Percentiles rank a stretch among this genome's conserved stretches.
These are phyloP conservation scores for Trichosporon sp. DNA, from an alignment of 1,284 basidiomycete species.

Conservation along the genomic window DNA sequence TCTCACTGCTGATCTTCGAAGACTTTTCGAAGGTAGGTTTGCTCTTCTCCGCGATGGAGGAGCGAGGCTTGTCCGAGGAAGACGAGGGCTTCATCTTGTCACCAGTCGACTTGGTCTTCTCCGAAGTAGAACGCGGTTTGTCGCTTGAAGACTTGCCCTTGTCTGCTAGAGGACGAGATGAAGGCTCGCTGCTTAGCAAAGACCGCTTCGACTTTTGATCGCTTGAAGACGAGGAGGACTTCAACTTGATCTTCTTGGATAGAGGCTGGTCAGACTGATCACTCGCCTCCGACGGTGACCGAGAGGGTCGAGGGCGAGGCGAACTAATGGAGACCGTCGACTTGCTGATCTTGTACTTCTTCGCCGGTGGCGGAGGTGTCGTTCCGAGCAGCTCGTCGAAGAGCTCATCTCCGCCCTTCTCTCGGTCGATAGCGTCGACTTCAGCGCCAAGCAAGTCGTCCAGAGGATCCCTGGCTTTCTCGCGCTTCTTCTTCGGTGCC, in stretches of 20 bases:
- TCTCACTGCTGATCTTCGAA: neutral
- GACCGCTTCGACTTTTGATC: conserved; percentile 15
- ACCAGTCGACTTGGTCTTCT: neutral
- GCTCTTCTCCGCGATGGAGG: neutral
- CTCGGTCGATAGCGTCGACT: conserved; percentile 50
- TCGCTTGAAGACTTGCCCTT: neutral
- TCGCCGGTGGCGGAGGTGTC: conserved; percentile 33
- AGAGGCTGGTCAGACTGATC: conserved; percentile 8
- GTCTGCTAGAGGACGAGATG: neutral
- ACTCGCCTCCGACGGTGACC: neutral
- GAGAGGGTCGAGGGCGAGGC: neutral
- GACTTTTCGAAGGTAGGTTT: neutral
- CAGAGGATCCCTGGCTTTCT: conserved; percentile 29
- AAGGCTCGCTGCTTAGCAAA: neutral
- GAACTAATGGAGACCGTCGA: neutral
- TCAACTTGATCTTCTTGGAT: conserved; percentile 25
- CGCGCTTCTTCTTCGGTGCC: conserved; percentile 23
- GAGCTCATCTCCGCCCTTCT: conserved; percentile 26
- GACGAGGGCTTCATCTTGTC: neutral
- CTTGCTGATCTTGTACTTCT: conserved; percentile 45
- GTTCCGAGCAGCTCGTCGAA: conserved; percentile 42
- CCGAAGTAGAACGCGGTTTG: neutral
- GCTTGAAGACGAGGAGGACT: neutral
- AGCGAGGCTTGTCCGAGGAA: neutral
- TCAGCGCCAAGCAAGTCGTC: conserved; percentile 55